Conservation (phyloP, 2,329 filamentous ascomycete species). For the Exophiala lecanii-corni region DNA sequence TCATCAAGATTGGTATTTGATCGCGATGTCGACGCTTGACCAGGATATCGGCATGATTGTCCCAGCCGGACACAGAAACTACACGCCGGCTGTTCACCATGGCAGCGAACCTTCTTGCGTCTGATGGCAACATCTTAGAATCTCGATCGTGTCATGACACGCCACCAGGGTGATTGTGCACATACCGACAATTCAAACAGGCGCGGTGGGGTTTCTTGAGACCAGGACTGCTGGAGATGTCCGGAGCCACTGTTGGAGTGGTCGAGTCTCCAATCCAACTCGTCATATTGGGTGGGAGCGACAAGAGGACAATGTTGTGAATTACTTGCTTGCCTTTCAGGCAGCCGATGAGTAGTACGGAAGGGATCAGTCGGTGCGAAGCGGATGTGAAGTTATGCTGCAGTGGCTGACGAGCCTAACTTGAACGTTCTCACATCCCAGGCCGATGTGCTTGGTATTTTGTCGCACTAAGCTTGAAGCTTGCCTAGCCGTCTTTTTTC, state of each 20-base stretch:
- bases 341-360: too few species aligned
- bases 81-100: conserved; percentile 1
- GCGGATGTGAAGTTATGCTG: too few species aligned
- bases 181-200: conserved; percentile 2
- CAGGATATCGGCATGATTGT: conserved; percentile 1
- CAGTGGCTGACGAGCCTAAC: too few species aligned
- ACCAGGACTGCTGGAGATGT: not conserved
- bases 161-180: not conserved
- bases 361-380: too few species aligned
- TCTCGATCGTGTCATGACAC: not conserved
- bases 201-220: not conserved
- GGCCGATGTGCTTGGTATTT: too few species aligned
- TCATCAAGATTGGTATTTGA: not conserved
- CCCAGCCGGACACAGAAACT: conserved; percentile 1
- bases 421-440: too few species aligned
- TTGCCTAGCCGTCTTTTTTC: too few species aligned
- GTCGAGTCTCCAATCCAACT: not conserved
- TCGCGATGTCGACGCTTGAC: not conserved
- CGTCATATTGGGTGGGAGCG: not conserved
- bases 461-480: too few species aligned
- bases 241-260: not conserved
- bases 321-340: too few species aligned
- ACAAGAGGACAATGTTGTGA: not conserved
- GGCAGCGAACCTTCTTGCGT: conserved; percentile 1
- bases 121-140: not conserved